These are phyloP conservation scores for Penicillium angulare DNA, from an alignment of 495 filamentous ascomycete species.

Conservation along the genomic window DNA sequence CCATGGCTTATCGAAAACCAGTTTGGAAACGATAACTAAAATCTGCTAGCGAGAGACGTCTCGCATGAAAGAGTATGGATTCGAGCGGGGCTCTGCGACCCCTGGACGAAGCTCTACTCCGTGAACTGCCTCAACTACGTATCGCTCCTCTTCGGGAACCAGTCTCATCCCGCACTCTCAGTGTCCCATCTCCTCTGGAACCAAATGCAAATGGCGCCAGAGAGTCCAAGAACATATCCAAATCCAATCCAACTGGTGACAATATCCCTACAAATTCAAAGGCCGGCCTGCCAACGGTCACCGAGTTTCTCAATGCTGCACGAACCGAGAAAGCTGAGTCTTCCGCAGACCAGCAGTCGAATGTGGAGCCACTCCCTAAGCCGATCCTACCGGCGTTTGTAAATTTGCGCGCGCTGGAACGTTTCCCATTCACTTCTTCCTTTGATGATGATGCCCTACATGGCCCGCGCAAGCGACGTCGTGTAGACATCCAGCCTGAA, in stretches of 20 bases:
- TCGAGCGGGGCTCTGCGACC: conserved; percentile 27
- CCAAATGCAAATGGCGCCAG: conserved; percentile 41
- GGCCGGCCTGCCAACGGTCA: conserved; percentile 28
- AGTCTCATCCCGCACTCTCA: conserved; percentile 42
- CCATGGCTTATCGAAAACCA: conserved; percentile 1
- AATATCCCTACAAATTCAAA: conserved; percentile 27
- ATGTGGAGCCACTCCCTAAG: conserved; percentile 36
- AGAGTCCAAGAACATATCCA: conserved; percentile 34
- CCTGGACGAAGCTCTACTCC: conserved; percentile 41
- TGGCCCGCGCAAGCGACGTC: conserved; percentile 39
- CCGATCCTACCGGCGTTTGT: conserved; percentile 48
- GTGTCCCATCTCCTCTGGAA: conserved; percentile 45
- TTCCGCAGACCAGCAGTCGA: conserved; percentile 29
- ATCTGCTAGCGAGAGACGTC: conserved; percentile 3
- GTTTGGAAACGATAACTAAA: conserved; percentile 7
- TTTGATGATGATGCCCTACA: conserved; percentile 42
- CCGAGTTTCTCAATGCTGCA: conserved; percentile 35
- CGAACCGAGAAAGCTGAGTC: conserved; percentile 37
- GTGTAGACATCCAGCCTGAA: conserved; percentile 42
- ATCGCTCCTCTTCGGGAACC: conserved; percentile 53
- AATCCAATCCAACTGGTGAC: conserved; percentile 29
- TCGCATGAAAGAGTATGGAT: conserved; percentile 31
- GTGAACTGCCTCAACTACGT: conserved; percentile 47
- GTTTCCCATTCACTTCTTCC: conserved; percentile 41
- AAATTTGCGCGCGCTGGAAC: conserved; percentile 46